Percentiles rank a stretch among this genome's conserved stretches.
Evolutionary conservation across 176 grass and related monocot genomes (phyloP).

Genomic region (Phyllostachys edulis): DNA sequence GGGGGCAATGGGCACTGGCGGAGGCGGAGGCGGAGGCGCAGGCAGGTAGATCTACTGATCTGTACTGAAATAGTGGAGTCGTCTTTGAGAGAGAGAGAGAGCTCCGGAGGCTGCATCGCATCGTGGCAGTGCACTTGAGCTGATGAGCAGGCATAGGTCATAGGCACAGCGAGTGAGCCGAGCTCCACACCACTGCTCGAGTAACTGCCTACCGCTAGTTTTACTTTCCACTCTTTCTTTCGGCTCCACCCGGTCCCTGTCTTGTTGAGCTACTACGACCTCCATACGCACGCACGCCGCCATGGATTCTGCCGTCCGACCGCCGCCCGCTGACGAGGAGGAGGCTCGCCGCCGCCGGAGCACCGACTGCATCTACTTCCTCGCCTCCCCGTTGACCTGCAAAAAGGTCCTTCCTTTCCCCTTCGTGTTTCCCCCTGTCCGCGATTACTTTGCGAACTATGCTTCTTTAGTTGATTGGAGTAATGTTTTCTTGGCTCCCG

Average conservation of each 20-base stretch:
- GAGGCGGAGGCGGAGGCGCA: too few species aligned
- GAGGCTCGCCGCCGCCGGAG: constrained; percentile 32
- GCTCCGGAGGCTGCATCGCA: too few species aligned
- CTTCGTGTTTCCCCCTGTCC: background rate
- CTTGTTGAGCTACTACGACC: background rate
- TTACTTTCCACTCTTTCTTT: background rate
- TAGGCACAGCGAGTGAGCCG: background rate
- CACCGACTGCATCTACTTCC: constrained; percentile 80
- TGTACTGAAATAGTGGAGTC: too few species aligned
- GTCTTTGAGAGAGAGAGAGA: too few species aligned
- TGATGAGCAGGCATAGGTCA: too few species aligned
- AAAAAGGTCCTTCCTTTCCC: constrained; percentile 41
- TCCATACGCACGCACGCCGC: background rate
- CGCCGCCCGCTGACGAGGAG: constrained; percentile 41
- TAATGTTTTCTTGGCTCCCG: background rate
- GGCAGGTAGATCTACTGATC: too few species aligned
- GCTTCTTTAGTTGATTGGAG: background rate
- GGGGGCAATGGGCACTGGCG: too few species aligned
- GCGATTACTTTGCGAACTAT: background rate
- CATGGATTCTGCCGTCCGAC: constrained; percentile 42
- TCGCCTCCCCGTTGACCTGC: constrained; percentile 73
- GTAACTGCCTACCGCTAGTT: background rate
- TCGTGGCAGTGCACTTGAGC: too few species aligned
- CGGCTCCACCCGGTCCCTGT: background rate
- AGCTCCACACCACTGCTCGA: background rate